Percentiles rank a stretch among this genome's conserved stretches.
Evolutionary conservation across 768 basidiomycete genomes (phyloP).

Genomic region (Hygrocybe coccinea): DNA sequence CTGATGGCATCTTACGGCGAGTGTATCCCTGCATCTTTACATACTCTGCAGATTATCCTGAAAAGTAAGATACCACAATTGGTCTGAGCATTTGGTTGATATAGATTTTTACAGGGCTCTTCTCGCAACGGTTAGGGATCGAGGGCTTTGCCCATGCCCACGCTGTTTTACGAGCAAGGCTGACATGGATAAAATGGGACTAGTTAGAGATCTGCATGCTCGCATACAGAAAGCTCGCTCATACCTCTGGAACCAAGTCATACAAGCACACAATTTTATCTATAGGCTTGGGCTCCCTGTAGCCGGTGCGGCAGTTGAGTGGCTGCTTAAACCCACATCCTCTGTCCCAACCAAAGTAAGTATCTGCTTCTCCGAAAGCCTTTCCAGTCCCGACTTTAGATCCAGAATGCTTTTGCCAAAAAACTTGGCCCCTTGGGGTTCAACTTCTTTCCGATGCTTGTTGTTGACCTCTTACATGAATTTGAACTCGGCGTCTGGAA

Average conservation of each 20-base stretch:
- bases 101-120: slow-evolving; percentile 15
- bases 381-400: too few species aligned
- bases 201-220: not conserved
- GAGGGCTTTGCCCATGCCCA: slow-evolving; percentile 23
- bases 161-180: slow-evolving; percentile 20
- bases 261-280: slow-evolving; percentile 3
- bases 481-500: slow-evolving; percentile 5
- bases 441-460: slow-evolving; percentile 6
- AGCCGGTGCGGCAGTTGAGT: slow-evolving; percentile 1
- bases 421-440: slow-evolving; percentile 3
- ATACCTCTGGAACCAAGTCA: slow-evolving; percentile 3
- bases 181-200: slow-evolving; percentile 24
- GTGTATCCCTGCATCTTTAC: slow-evolving; percentile 21
- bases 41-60: slow-evolving; percentile 27
- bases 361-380: not conserved
- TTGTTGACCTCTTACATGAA: slow-evolving; percentile 10
- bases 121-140: slow-evolving; percentile 22
- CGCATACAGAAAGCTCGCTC: not conserved
- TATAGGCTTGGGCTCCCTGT: not conserved
- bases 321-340: slow-evolving; percentile 1
- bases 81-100: not conserved
- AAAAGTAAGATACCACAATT: slow-evolving; percentile 9
- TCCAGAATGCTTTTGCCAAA: slow-evolving; percentile 11
- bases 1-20: slow-evolving; percentile 12
- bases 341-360: slow-evolving; percentile 9